Conservation (phyloP, 306 rosid species). For the Trifolium pratense region DNA sequence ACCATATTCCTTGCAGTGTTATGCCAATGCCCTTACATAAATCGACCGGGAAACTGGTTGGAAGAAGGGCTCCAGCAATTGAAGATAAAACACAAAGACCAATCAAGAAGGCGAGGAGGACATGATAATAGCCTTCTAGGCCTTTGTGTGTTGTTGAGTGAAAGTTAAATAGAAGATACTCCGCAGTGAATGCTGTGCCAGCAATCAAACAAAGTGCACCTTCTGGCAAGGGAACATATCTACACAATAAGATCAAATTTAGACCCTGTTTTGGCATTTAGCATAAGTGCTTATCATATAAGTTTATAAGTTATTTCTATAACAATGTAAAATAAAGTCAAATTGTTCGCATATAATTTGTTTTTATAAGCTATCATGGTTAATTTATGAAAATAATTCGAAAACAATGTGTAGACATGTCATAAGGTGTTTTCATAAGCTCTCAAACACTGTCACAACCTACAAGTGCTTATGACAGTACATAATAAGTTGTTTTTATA, state of each 20-base stretch:
- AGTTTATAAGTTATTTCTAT: not conserved
- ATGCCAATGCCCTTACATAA: conserved; percentile 68
- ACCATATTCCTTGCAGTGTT: conserved; percentile 88
- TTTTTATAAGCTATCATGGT: not conserved
- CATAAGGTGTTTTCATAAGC: not conserved
- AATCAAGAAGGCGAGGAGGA: conserved; percentile 68
- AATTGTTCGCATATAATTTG: not conserved
- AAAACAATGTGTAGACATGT: not conserved
- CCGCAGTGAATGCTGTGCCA: conserved; percentile 75
- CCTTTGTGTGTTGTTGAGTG: conserved; percentile 88
- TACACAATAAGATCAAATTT: conserved; percentile 19
- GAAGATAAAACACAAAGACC: conserved; percentile 72
- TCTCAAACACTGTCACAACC: not conserved
- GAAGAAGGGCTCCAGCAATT: conserved; percentile 62
- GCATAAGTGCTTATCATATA: not conserved
- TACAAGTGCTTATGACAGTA: too few relatives aligned
- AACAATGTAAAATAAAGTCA: not conserved
- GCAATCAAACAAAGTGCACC: conserved; percentile 76
- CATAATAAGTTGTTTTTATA: too few relatives aligned
- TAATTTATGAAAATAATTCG: too few relatives aligned
- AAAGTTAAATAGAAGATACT: conserved; percentile 78
- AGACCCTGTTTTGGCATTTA: not conserved
- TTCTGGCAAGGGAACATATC: conserved; percentile 70
- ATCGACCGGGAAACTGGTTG: conserved; percentile 77
- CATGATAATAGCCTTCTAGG: conserved; percentile 83